Base-by-base conservation (phyloP, 768 basidiomycete species). In the Favolaschia claudopus region DNA sequence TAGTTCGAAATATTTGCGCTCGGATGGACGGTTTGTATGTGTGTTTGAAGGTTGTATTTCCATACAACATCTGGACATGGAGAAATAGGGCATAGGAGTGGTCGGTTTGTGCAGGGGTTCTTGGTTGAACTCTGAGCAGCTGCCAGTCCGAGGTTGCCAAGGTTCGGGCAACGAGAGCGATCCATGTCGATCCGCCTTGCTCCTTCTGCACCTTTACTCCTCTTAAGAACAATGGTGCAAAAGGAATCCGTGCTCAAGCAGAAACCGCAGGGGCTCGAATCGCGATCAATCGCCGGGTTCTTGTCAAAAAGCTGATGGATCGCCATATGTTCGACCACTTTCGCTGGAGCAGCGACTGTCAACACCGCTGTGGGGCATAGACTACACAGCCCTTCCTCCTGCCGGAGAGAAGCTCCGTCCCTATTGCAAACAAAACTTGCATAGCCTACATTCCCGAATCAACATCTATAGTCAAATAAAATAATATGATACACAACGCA, bases 391-490 rank as follows among this genome's bases (percentile, higher is more conserved):
- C 38, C 51, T 17, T 53, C 29, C 7, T 43, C 40, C 13, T 53
- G 51, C 20, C 20, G 6, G 7, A 53, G 51, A 6, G 49, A 51
- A 3, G 27, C 2, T 2, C 50, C 50, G 10, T 40, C 38, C 17
- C 28, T 40, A 14, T 53, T 53, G 51, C 51, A 53, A 14, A 53
- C 31, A 14, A 53, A 53, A 29, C 39, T 42, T 8, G 51, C 39
- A 19, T 24, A 53, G 8, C 50, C 50, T 52, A 19, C 7, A n/a
- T n/a, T n/a, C n/a, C n/a, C n/a, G n/a, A n/a, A n/a, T n/a, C n/a
- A n/a, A n/a, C n/a, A n/a, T n/a, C n/a, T n/a, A n/a, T n/a, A n/a
- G n/a, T n/a, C n/a, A n/a, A n/a, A n/a, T n/a, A n/a, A n/a, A n/a
- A n/a, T n/a, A n/a, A n/a, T n/a, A n/a, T n/a, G n/a, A n/a, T n/a